Evolutionary conservation across 2,329 filamentous ascomycete species (phyloP).

Genomic region (Lasiodiplodia theobromae): DNA sequence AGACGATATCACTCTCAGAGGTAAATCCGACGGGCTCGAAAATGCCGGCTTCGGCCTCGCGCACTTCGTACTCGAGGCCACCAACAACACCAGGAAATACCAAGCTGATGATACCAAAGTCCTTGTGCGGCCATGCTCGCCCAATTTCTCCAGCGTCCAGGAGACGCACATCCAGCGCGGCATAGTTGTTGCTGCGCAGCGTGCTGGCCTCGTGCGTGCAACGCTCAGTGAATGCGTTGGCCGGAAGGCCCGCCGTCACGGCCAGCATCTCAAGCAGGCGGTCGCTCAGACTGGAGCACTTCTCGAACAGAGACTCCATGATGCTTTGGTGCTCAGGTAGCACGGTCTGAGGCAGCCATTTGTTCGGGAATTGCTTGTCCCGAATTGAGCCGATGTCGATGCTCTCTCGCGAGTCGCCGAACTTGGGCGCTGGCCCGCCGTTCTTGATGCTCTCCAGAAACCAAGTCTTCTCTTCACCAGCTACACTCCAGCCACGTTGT

Average conservation of each 20-base stretch:
- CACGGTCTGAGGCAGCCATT: background rate
- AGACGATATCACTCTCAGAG: background rate
- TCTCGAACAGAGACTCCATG: background rate
- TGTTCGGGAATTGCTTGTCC: constrained; percentile 1
- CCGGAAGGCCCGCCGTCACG: background rate
- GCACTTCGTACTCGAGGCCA: background rate
- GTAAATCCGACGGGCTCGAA: constrained; percentile 4
- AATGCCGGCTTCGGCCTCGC: background rate
- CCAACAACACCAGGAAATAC: background rate
- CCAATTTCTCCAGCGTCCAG: background rate
- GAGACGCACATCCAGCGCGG: background rate
- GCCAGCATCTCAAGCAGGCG: background rate
- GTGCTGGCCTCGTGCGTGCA: constrained; percentile 4
- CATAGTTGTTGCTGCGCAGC: background rate
- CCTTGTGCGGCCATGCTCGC: background rate
- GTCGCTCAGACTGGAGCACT: background rate
- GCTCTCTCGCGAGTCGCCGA: background rate
- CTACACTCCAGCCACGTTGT: background rate
- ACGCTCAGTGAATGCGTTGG: background rate
- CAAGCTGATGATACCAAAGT: background rate
- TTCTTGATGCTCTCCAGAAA: background rate
- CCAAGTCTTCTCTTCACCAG: background rate
- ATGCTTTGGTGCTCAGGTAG: background rate
- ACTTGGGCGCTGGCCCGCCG: background rate
- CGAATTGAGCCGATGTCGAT: background rate